These are phyloP conservation scores for Solanum hybrid DNA, from an alignment of 305 asterid genomes.

Conservation along the genomic window DNA sequence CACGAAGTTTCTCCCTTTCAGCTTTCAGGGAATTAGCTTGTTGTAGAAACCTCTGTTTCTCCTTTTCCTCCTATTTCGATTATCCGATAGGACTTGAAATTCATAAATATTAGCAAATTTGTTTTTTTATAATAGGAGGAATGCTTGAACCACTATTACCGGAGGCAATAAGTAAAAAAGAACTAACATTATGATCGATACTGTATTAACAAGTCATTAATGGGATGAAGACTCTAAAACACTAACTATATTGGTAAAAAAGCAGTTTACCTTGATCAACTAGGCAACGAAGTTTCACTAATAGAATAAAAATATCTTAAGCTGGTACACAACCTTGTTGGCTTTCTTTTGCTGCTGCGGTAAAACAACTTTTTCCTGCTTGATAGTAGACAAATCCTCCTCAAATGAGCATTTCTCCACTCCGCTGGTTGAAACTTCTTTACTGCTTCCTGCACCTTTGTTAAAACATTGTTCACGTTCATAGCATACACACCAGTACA, in stretches of 20 bases:
- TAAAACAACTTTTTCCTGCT: conserved; percentile 19
- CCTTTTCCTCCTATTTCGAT: conserved; percentile 37
- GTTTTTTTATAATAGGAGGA: not conserved
- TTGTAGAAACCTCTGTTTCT: conserved; percentile 18
- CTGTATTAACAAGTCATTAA: not conserved
- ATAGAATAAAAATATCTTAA: conserved; percentile 41
- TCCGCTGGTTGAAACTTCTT: conserved; percentile 39
- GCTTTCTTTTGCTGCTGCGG: conserved; percentile 30
- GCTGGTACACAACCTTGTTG: conserved; percentile 31
- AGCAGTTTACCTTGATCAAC: not conserved
- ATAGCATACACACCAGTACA: conserved; percentile 18
- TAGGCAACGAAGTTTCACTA: not conserved
- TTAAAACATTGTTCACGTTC: conserved; percentile 34
- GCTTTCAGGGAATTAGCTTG: conserved; percentile 21
- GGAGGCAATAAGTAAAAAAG: not conserved
- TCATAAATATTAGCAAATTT: not conserved
- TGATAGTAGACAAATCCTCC: conserved; percentile 31
- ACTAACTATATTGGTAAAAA: not conserved
- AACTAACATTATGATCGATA: not conserved
- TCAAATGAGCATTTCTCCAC: conserved; percentile 28
- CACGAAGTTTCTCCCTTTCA: conserved; percentile 25
- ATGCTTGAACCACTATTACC: not conserved
- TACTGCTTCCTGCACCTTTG: conserved; percentile 42
- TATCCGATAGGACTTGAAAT: conserved; percentile 37
- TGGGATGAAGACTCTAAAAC: not conserved